These are phyloP conservation scores for Lodderomyces parapsilosis DNA, from an alignment of 1,139 yeast genomes.

Conservation along the genomic window DNA sequence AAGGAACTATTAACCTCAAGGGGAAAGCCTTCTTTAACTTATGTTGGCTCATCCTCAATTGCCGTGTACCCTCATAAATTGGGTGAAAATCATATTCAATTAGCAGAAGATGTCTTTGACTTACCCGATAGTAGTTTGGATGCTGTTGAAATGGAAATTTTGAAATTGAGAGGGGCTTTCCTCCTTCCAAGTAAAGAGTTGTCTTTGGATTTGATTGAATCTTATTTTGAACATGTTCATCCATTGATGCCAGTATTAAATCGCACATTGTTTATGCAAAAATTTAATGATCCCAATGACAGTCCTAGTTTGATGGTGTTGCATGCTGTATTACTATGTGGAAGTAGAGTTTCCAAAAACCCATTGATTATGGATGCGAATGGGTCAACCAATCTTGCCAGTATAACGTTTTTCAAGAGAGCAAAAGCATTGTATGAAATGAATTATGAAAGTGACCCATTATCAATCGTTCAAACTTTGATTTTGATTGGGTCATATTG, in stretches of 20 bases:
- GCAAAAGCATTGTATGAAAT: conserved; percentile 78
- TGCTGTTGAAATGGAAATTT: conserved; percentile 65
- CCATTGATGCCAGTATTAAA: conserved; percentile 74
- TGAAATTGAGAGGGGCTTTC: conserved; percentile 72
- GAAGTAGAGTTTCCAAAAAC: conserved; percentile 61
- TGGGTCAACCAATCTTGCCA: conserved; percentile 58
- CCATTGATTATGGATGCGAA: conserved; percentile 56
- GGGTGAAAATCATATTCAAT: conserved; percentile 45
- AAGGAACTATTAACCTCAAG: conserved; percentile 30
- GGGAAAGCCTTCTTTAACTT: conserved; percentile 35
- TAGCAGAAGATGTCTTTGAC: conserved; percentile 44
- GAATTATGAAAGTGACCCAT: conserved; percentile 70
- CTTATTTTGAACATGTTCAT: conserved; percentile 66
- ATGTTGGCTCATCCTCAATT: conserved; percentile 42
- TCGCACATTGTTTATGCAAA: conserved; percentile 58
- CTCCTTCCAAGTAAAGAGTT: conserved; percentile 61
- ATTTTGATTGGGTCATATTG: conserved; percentile 67
- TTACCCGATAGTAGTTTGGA: conserved; percentile 45
- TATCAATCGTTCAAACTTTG: conserved; percentile 63
- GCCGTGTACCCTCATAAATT: conserved; percentile 42
- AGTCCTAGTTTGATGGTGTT: conserved; percentile 68
- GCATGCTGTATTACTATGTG: conserved; percentile 70
- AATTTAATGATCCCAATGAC: conserved; percentile 55
- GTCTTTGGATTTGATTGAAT: conserved; percentile 59
- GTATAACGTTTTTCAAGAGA: conserved; percentile 68